Conservation (phyloP, 257 asterid species). For the Apocynum venetum region DNA sequence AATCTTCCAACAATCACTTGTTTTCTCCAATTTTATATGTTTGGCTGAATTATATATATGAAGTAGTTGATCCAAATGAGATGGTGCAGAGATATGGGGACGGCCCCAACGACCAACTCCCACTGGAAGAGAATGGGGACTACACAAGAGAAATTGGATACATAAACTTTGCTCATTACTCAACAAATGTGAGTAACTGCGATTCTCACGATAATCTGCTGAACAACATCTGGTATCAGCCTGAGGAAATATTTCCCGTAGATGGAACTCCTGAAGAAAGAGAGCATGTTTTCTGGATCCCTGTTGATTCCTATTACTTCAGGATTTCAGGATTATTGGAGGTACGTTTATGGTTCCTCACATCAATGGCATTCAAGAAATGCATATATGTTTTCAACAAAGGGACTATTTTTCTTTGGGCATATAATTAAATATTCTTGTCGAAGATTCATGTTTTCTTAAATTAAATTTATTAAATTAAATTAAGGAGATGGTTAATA, state of each 20-base stretch:
- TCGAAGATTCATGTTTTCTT: too few species aligned
- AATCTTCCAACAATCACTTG: too few species aligned
- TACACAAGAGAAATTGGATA: slow-evolving; percentile 42
- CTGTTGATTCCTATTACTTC: slow-evolving; percentile 33
- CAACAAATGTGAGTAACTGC: slow-evolving; percentile 13
- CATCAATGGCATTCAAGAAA: too few species aligned
- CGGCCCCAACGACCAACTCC: slow-evolving; percentile 39
- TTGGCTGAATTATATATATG: too few species aligned
- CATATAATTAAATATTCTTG: too few species aligned
- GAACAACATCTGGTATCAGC: slow-evolving; percentile 55
- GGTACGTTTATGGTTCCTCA: slow-evolving; percentile 21
- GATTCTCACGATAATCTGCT: slow-evolving; percentile 30
- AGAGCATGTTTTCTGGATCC: slow-evolving; percentile 51
- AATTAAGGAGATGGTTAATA: too few species aligned
- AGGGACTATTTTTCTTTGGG: neutral
- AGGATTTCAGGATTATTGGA: slow-evolving; percentile 19
- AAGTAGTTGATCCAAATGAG: neutral
- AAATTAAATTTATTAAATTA: too few species aligned
- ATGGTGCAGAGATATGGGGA: slow-evolving; percentile 47
- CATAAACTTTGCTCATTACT: slow-evolving; percentile 29
- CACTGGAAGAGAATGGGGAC: slow-evolving; percentile 54
- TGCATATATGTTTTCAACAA: neutral
- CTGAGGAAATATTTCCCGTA: slow-evolving; percentile 50
- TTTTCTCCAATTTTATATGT: too few species aligned
- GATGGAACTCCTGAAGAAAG: slow-evolving; percentile 49